Evolutionary conservation across 1,139 yeast genomes (phyloP).

Genomic region (Candida sp.): DNA sequence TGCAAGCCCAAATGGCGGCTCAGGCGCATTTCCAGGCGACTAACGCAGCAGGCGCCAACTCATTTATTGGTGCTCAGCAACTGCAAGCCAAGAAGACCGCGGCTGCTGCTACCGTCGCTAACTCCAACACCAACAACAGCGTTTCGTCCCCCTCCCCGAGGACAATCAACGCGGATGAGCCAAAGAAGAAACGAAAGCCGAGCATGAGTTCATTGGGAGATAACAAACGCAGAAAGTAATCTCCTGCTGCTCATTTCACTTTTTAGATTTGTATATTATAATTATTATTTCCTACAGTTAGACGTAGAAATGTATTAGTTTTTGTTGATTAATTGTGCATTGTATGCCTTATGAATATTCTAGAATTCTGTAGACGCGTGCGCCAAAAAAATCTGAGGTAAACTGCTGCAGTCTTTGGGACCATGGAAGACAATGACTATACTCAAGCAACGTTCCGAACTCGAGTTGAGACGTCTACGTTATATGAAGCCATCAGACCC

Average conservation of each 20-base stretch:
- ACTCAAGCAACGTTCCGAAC: neutral
- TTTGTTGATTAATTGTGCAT: neutral
- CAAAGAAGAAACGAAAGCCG: conserved; percentile 23
- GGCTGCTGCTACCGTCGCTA: conserved; percentile 5
- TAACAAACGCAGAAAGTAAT: conserved; percentile 16
- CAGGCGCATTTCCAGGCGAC: conserved; percentile 8
- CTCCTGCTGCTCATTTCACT: neutral
- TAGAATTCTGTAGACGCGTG: neutral
- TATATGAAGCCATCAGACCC: conserved; percentile 25
- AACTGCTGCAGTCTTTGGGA: neutral
- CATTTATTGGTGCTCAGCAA: conserved; percentile 1
- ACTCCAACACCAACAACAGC: conserved; percentile 6
- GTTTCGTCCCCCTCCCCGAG: conserved; percentile 25
- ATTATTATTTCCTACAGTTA: neutral
- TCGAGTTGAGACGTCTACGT: conserved; percentile 2
- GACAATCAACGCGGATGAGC: conserved; percentile 22
- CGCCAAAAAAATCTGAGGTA: neutral
- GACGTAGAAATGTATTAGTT: neutral
- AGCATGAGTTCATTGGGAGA: conserved; percentile 17
- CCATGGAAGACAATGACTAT: neutral
- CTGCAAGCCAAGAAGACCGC: neutral
- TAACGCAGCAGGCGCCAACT: neutral
- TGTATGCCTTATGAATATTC: neutral
- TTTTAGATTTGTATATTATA: neutral
- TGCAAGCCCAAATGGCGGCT: conserved; percentile 10